Conservation (phyloP, 306 rosid genomes). For the Casuarina cunninghamiana region DNA sequence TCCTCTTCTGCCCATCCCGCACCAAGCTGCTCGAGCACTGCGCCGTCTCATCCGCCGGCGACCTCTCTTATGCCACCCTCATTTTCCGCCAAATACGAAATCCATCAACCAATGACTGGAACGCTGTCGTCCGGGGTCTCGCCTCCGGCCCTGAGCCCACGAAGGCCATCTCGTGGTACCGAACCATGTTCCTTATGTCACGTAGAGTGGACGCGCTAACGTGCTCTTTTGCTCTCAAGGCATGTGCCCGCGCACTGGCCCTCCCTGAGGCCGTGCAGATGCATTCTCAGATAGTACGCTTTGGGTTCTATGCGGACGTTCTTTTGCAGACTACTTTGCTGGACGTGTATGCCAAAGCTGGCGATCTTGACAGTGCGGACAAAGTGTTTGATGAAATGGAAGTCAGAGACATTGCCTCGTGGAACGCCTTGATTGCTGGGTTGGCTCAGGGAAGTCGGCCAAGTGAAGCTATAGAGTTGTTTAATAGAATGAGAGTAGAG, state of each 20-base stretch:
- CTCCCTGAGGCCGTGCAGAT: conserved; percentile 54
- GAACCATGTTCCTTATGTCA: conserved; percentile 42
- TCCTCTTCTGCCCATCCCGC: conserved; percentile 57
- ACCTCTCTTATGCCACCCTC: conserved; percentile 52
- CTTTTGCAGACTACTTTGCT: conserved; percentile 70
- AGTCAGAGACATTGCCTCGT: conserved; percentile 64
- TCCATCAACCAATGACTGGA: conserved; percentile 81
- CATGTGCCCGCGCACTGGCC: conserved; percentile 82
- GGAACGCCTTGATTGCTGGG: conserved; percentile 84
- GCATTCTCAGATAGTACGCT: conserved; percentile 63
- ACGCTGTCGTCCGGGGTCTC: conserved; percentile 76
- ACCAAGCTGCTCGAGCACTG: conserved; percentile 71
- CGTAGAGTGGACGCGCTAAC: conserved; percentile 67
- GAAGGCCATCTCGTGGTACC: conserved; percentile 60
- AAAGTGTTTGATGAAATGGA: conserved; percentile 80
- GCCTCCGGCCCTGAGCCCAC: conserved; percentile 71
- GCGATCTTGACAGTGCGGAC: conserved; percentile 53
- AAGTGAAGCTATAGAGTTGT: conserved; percentile 59
- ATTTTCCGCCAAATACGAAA: conserved; percentile 49
- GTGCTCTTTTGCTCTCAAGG: conserved; percentile 80
- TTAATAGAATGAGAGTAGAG: conserved; percentile 61
- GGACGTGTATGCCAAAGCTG: conserved; percentile 69
- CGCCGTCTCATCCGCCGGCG: conserved; percentile 56
- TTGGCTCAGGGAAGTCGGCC: conserved; percentile 79
- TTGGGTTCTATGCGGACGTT: conserved; percentile 56